phyloP scores from a whole-genome alignment of 2,329 filamentous ascomycete genomes.

The Phialophora verrucosa region DNA sequence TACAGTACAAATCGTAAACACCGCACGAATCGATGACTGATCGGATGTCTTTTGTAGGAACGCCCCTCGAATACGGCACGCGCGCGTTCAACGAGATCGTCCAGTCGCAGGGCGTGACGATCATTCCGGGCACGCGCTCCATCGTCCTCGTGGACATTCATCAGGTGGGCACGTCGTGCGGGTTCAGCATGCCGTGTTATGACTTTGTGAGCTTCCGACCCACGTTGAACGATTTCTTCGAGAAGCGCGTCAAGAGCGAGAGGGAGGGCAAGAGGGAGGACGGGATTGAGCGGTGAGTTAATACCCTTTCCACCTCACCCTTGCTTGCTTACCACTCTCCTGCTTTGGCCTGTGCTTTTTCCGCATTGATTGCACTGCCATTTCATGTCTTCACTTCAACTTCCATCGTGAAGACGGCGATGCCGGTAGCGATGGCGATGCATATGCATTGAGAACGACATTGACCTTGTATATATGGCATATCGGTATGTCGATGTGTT shows the following conservation, averaged over 20 bases:
- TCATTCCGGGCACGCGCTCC: slow-evolving; percentile 59
- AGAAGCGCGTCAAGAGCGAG: slow-evolving; percentile 38
- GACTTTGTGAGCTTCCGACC: slow-evolving; percentile 36
- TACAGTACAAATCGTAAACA: too few relatives aligned
- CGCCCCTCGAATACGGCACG: slow-evolving; percentile 65
- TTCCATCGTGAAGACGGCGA: too few relatives aligned
- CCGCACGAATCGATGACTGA: not conserved
- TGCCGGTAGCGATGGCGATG: too few relatives aligned
- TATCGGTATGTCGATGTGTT: not conserved
- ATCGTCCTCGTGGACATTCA: slow-evolving; percentile 67
- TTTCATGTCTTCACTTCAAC: too few relatives aligned
- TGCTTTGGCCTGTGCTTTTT: not conserved
- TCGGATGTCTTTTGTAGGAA: slow-evolving; percentile 42
- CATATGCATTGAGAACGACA: not conserved
- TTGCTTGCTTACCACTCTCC: not conserved
- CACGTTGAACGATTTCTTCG: slow-evolving; percentile 38
- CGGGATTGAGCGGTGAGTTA: slow-evolving; percentile 45
- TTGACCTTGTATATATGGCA: too few relatives aligned
- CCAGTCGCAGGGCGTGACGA: slow-evolving; percentile 40
- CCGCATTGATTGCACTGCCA: not conserved
- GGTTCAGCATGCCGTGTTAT: slow-evolving; percentile 60
- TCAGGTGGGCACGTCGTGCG: slow-evolving; percentile 70
- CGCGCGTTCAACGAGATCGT: slow-evolving; percentile 55
- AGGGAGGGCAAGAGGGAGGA: slow-evolving; percentile 55
- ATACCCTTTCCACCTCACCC: not conserved